A percentile compares a stretch with the other conserved stretches of the same genome.
Evolutionary conservation across 2,329 filamentous ascomycete genomes (phyloP).

Genomic region (Metarhizium brunneum): DNA sequence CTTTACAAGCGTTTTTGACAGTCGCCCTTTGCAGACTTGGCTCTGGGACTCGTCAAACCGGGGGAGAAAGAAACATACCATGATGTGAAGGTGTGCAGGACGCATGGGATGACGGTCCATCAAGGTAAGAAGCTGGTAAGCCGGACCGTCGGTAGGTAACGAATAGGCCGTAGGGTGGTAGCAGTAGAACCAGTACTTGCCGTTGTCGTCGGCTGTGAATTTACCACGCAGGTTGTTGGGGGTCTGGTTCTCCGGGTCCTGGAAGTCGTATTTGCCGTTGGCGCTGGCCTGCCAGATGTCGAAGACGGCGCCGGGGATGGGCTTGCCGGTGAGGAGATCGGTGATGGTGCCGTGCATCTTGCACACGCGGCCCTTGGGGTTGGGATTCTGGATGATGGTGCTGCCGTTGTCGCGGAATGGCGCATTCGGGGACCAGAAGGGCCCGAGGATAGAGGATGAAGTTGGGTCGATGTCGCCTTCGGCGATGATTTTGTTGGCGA

Average conservation of each 20-base stretch:
- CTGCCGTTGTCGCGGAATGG: slow-evolving; percentile 61
- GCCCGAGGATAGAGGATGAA: slow-evolving; percentile 67
- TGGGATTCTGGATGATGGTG: slow-evolving; percentile 55
- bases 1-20: neutral
- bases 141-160: slow-evolving; percentile 52
- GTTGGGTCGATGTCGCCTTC: slow-evolving; percentile 55
- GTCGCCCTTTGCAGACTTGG: neutral
- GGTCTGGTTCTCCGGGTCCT: slow-evolving; percentile 61
- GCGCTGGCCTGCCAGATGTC: slow-evolving; percentile 72
- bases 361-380: slow-evolving; percentile 48
- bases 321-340: slow-evolving; percentile 56
- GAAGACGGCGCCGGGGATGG: slow-evolving; percentile 58
- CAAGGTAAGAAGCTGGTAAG: slow-evolving; percentile 29
- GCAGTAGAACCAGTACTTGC: slow-evolving; percentile 67
- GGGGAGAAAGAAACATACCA: slow-evolving; percentile 21
- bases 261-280: slow-evolving; percentile 70
- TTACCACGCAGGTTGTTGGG: slow-evolving; percentile 71
- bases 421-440: slow-evolving; percentile 69
- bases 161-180: slow-evolving; percentile 66
- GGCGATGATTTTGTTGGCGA: slow-evolving; percentile 54
- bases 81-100: slow-evolving; percentile 42
- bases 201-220: slow-evolving; percentile 61
- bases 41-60: too few relatives aligned
- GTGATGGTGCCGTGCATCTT: slow-evolving; percentile 62
- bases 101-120: slow-evolving; percentile 41